phyloP scores from a whole-genome alignment of 1,284 basidiomycete genomes.

The Termitomyces sp. region DNA sequence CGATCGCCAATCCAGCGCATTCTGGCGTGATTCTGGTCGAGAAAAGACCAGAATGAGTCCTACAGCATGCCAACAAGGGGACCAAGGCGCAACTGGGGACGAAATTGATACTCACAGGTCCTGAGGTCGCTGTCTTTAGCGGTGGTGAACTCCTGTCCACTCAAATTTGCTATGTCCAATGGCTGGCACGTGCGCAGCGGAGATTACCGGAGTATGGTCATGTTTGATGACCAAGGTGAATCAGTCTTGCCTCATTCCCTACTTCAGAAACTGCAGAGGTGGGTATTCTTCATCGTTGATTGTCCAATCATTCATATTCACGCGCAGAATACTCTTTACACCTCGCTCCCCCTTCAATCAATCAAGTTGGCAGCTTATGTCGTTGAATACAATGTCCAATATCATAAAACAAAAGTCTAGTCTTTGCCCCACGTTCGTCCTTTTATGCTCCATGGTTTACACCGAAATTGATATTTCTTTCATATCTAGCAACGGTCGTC shows the following conservation, averaged over 20 bases:
- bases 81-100: neutral
- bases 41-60: conserved; percentile 3
- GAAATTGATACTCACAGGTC: conserved; percentile 20
- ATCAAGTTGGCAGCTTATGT: conserved; percentile 82
- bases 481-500: conserved; percentile 77
- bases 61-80: neutral
- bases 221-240: conserved; percentile 17
- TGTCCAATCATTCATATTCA: conserved; percentile 1
- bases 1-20: conserved; percentile 30
- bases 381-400: conserved; percentile 64
- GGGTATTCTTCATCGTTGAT: neutral
- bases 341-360: conserved; percentile 19
- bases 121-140: conserved; percentile 32
- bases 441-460: conserved; percentile 23
- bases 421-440: conserved; percentile 81
- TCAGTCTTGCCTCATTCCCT: conserved; percentile 6
- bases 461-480: conserved; percentile 24
- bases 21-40: conserved; percentile 1
- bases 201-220: conserved; percentile 13
- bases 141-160: conserved; percentile 25
- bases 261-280: neutral
- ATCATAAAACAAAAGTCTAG: conserved; percentile 74
- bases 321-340: conserved; percentile 5
- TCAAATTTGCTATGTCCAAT: conserved; percentile 10
- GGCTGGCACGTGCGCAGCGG: conserved; percentile 12